These are phyloP conservation scores for Ramaria sp. DNA, from an alignment of 768 basidiomycete species.

Conservation along the genomic window DNA sequence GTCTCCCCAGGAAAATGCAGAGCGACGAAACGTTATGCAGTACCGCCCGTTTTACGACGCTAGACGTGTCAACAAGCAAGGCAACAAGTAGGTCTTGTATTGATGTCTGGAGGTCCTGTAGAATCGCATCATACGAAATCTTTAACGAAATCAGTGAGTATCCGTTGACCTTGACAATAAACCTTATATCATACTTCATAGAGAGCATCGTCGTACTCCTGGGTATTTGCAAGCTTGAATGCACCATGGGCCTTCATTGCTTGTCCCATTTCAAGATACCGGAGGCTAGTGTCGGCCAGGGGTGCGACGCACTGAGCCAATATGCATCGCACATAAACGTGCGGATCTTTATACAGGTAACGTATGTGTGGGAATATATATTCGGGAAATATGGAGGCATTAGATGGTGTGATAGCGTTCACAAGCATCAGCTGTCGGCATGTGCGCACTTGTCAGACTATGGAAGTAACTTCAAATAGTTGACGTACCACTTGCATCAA, in stretches of 20 bases:
- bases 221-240: constrained; percentile 52
- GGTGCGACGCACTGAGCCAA: constrained; percentile 79
- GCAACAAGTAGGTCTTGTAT: constrained; percentile 83
- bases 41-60: constrained; percentile 85
- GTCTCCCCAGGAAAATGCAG: constrained; percentile 88
- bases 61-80: constrained; percentile 80
- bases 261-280: constrained; percentile 90
- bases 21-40: constrained; percentile 78
- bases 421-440: constrained; percentile 18
- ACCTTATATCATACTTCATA: constrained; percentile 52
- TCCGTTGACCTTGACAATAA: constrained; percentile 28
- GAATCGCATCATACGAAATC: constrained; percentile 84
- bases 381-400: constrained; percentile 72
- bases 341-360: constrained; percentile 72
- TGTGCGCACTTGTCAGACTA: constrained; percentile 7
- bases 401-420: constrained; percentile 18
- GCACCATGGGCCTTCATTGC: constrained; percentile 77
- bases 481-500: constrained; percentile 71
- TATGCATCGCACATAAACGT: constrained; percentile 71
- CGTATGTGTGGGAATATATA: constrained; percentile 90
- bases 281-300: constrained; percentile 76
- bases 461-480: neutral
- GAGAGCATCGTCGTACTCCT: constrained; percentile 68
- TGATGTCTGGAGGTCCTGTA: constrained; percentile 74
- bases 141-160: constrained; percentile 36